These are phyloP conservation scores for Gyromitra esculenta DNA, from an alignment of 2,329 filamentous ascomycete species.

Conservation along the genomic window DNA sequence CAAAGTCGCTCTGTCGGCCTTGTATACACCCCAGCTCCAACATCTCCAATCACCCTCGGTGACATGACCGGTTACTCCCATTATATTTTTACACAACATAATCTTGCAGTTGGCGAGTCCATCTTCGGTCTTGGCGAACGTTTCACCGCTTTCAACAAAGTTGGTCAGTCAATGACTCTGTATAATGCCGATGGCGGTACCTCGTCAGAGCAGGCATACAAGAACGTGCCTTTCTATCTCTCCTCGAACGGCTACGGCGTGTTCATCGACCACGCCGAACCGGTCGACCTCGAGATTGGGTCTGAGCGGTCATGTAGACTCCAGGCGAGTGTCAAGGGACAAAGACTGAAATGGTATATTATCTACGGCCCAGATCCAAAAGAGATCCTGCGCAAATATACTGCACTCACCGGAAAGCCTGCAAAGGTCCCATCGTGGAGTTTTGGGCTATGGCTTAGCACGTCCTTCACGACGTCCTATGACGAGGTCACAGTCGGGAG, in stretches of 20 bases:
- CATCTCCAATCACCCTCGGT: constrained; percentile 66
- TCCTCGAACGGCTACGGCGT: constrained; percentile 79
- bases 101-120: constrained; percentile 68
- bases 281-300: constrained; percentile 76
- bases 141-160: constrained; percentile 79
- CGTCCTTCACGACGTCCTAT: constrained; percentile 78
- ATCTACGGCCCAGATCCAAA: constrained; percentile 77
- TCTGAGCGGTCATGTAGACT: constrained; percentile 77
- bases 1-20: constrained; percentile 68
- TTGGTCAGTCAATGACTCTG: constrained; percentile 74
- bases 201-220: constrained; percentile 75
- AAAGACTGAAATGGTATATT: constrained; percentile 77
- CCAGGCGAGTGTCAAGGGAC: constrained; percentile 74
- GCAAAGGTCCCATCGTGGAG: constrained; percentile 76
- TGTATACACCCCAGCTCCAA: constrained; percentile 67
- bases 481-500: constrained; percentile 74
- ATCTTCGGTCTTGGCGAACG: constrained; percentile 79
- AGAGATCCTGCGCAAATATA: constrained; percentile 75
- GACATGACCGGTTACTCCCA: constrained; percentile 64
- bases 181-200: constrained; percentile 74
- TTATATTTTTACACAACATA: constrained; percentile 64
- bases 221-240: constrained; percentile 76
- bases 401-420: constrained; percentile 73
- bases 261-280: constrained; percentile 76
- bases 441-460: constrained; percentile 79